phyloP scores from a whole-genome alignment of 106 monocot species.

The Apostasia shenzhenica region DNA sequence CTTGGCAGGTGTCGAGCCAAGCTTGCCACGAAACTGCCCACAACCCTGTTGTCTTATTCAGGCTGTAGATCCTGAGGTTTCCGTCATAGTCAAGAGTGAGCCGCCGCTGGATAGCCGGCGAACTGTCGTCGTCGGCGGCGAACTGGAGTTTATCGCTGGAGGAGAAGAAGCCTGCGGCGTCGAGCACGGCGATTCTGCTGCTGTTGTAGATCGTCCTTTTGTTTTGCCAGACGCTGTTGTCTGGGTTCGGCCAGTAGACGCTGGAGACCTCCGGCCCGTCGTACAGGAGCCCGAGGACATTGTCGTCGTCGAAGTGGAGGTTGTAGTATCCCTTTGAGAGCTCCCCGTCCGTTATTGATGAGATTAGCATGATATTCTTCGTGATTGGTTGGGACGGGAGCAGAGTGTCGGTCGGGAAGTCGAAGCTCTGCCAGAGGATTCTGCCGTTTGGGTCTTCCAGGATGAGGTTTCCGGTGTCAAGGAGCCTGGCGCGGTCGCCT shows the following conservation, averaged over 20 bases:
- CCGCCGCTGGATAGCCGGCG: constrained; percentile 16
- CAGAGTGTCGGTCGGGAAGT: constrained; percentile 39
- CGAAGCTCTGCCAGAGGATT: constrained; percentile 37
- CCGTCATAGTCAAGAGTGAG: constrained; percentile 63
- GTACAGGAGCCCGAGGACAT: constrained; percentile 17
- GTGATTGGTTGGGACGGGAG: constrained; percentile 33
- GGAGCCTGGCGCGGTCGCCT: constrained; percentile 11
- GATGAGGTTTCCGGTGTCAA: constrained; percentile 32
- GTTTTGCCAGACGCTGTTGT: constrained; percentile 12
- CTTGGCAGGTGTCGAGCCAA: constrained; percentile 8
- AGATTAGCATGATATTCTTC: constrained; percentile 17
- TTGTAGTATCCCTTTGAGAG: constrained; percentile 25
- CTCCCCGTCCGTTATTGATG: neutral
- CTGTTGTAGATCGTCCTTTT: constrained; percentile 43
- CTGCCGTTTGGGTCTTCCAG: constrained; percentile 2
- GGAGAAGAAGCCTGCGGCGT: constrained; percentile 21
- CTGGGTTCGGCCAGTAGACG: constrained; percentile 43
- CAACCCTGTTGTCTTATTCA: constrained; percentile 12
- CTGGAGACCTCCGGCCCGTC: constrained; percentile 36
- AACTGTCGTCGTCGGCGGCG: constrained; percentile 23
- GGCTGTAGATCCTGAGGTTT: constrained; percentile 56
- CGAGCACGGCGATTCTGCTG: constrained; percentile 29
- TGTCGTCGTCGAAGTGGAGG: constrained; percentile 19
- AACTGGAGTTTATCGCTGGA: constrained; percentile 22
- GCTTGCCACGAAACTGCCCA: constrained; percentile 46